phyloP scores from a whole-genome alignment of 306 rosid genomes.

The Dryas octopetala region DNA sequence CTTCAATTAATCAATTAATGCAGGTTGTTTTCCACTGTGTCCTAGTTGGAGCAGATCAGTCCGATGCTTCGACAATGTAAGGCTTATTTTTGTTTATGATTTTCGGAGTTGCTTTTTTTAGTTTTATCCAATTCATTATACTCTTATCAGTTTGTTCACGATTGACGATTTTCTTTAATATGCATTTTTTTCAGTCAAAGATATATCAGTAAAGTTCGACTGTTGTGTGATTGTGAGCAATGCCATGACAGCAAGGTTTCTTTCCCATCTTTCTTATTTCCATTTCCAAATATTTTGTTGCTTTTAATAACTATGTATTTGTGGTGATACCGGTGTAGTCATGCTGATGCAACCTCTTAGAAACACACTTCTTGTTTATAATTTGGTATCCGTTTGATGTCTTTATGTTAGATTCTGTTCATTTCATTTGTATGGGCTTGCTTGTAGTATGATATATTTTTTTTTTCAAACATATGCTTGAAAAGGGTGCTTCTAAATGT shows the following conservation, averaged over 20 bases:
- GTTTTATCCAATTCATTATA: not conserved
- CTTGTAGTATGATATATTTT: not conserved
- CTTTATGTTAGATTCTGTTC: not conserved
- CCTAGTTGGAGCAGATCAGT: slow-evolving; percentile 32
- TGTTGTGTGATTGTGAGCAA: slow-evolving; percentile 46
- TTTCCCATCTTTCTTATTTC: slow-evolving; percentile 14
- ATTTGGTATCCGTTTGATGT: not conserved
- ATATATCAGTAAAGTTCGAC: slow-evolving; percentile 23
- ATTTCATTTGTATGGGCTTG: not conserved
- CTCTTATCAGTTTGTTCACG: slow-evolving; percentile 8
- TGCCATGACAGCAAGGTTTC: slow-evolving; percentile 49
- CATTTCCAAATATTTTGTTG: not conserved
- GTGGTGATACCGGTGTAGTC: not conserved
- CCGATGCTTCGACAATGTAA: slow-evolving; percentile 48
- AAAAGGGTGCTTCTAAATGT: not conserved
- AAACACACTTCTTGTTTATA: not conserved
- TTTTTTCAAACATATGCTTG: not conserved
- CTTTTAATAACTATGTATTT: not conserved
- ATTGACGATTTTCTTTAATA: slow-evolving; percentile 3
- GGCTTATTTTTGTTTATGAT: not conserved
- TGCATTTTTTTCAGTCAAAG: slow-evolving; percentile 21
- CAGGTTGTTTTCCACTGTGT: slow-evolving; percentile 51
- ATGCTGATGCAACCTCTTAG: not conserved
- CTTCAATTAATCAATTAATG: slow-evolving; percentile 16
- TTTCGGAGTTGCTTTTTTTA: slow-evolving; percentile 11